These are phyloP conservation scores for Pseudogymnoascus sp. DNA, from an alignment of 2,329 filamentous ascomycete species.

Conservation along the genomic window DNA sequence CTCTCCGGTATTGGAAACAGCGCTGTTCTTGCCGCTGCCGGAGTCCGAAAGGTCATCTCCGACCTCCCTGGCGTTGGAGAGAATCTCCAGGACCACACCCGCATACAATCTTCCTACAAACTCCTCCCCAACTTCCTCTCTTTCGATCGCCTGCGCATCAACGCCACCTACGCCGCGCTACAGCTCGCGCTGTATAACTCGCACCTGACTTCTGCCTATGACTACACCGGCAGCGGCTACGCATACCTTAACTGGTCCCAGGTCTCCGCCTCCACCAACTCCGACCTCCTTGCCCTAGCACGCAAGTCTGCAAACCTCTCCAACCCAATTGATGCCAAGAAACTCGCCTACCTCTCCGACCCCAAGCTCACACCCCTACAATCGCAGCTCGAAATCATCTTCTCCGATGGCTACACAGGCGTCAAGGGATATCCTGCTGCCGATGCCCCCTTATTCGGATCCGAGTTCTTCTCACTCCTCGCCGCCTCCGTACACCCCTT, in stretches of 20 bases:
- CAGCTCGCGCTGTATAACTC: slow-evolving; percentile 27
- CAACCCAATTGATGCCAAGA: slow-evolving; percentile 32
- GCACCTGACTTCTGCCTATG: slow-evolving; percentile 17
- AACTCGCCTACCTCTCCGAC: slow-evolving; percentile 34
- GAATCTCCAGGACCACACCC: slow-evolving; percentile 40
- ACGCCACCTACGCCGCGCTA: slow-evolving; percentile 26
- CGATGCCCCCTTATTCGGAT: slow-evolving; percentile 15
- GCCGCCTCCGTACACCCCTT: slow-evolving; percentile 49
- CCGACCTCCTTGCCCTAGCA: slow-evolving; percentile 29
- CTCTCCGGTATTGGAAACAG: slow-evolving; percentile 43
- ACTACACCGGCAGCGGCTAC: slow-evolving; percentile 29
- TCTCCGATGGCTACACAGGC: slow-evolving; percentile 40
- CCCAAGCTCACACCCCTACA: slow-evolving; percentile 12
- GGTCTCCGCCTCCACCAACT: slow-evolving; percentile 28
- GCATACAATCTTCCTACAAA: slow-evolving; percentile 20
- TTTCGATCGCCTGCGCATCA: slow-evolving; percentile 19
- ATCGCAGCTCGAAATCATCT: slow-evolving; percentile 25
- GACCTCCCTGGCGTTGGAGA: slow-evolving; percentile 45
- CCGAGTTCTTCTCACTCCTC: slow-evolving; percentile 30
- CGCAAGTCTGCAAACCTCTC: slow-evolving; percentile 25
- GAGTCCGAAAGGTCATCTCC: slow-evolving; percentile 36
- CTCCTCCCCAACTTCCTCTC: slow-evolving; percentile 17
- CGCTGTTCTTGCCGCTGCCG: slow-evolving; percentile 35
- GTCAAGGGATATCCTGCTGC: slow-evolving; percentile 21
- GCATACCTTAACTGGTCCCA: slow-evolving; percentile 37